Evolutionary conservation across 2,329 filamentous ascomycete genomes (phyloP).

Genomic region (Beauveria caledonica): DNA sequence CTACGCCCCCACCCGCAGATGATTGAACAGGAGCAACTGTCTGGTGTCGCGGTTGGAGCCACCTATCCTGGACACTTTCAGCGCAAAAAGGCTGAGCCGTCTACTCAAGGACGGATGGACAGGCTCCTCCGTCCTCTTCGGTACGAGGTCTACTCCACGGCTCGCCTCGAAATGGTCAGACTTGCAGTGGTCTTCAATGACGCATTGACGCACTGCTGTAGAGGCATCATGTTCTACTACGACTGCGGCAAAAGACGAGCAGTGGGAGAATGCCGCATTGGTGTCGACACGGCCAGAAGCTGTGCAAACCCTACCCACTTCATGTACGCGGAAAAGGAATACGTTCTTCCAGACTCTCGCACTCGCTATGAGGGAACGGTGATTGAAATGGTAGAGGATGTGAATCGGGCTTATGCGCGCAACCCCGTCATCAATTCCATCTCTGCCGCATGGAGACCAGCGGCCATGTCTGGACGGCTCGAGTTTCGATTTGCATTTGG

Average conservation of each 20-base stretch:
- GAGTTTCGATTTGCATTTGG: conserved; percentile 7
- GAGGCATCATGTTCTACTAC: conserved; percentile 6
- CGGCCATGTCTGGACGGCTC: background rate
- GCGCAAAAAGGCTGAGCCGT: background rate
- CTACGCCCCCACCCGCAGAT: background rate
- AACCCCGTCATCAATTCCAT: background rate
- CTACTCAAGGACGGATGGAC: background rate
- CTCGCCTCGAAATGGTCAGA: background rate
- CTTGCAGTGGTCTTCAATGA: background rate
- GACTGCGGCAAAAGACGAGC: background rate
- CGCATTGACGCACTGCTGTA: background rate
- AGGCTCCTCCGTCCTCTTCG: background rate
- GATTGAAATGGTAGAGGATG: background rate
- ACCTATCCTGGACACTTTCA: background rate
- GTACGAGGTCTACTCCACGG: background rate
- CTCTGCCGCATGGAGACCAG: background rate
- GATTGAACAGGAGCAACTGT: background rate
- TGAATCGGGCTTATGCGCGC: background rate
- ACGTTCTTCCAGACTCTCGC: background rate
- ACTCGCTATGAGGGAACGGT: conserved; percentile 1
- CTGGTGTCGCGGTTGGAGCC: background rate
- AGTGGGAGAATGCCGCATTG: background rate
- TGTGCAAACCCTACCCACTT: background rate
- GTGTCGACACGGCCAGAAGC: background rate
- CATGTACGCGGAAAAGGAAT: conserved; percentile 1